These are phyloP conservation scores for Sugiyamaella novakii DNA, from an alignment of 1,139 yeast genomes.

Conservation along the genomic window DNA sequence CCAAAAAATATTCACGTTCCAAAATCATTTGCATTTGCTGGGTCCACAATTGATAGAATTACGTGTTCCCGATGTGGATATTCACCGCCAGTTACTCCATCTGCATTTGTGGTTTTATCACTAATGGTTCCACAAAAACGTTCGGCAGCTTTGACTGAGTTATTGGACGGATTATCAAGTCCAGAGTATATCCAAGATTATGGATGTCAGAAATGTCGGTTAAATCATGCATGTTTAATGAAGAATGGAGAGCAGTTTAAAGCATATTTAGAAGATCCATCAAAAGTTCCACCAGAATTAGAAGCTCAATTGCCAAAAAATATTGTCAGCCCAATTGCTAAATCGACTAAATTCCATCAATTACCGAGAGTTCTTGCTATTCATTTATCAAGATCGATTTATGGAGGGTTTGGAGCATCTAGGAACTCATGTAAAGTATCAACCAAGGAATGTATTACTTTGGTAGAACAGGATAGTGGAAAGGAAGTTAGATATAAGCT, in stretches of 20 bases:
- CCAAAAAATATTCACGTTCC: constrained; percentile 19
- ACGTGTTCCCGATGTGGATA: constrained; percentile 68
- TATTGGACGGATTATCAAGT: constrained; percentile 60
- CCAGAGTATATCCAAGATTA: constrained; percentile 76
- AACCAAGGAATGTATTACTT: constrained; percentile 59
- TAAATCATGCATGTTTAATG: constrained; percentile 44
- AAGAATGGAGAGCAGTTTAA: constrained; percentile 24
- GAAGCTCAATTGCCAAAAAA: constrained; percentile 44
- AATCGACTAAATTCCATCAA: constrained; percentile 60
- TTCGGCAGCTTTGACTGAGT: constrained; percentile 52
- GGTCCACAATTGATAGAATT: constrained; percentile 65
- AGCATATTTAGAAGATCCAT: constrained; percentile 26
- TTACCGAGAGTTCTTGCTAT: constrained; percentile 73
- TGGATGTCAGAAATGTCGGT: constrained; percentile 72
- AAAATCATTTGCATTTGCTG: constrained; percentile 65
- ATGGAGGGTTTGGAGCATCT: constrained; percentile 66
- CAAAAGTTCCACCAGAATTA: constrained; percentile 38
- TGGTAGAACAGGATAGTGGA: constrained; percentile 36
- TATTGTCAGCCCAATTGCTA: constrained; percentile 65
- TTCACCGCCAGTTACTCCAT: constrained; percentile 59
- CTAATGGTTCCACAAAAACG: constrained; percentile 68
- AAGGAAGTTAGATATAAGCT: constrained; percentile 53
- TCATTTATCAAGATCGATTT: constrained; percentile 82
- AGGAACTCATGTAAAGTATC: constrained; percentile 76
- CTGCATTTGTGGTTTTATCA: constrained; percentile 72